Percentiles rank a stretch among this genome's conserved stretches.
Conservation (phyloP, 306 rosid species). For the Gleditsia sinensis region DNA sequence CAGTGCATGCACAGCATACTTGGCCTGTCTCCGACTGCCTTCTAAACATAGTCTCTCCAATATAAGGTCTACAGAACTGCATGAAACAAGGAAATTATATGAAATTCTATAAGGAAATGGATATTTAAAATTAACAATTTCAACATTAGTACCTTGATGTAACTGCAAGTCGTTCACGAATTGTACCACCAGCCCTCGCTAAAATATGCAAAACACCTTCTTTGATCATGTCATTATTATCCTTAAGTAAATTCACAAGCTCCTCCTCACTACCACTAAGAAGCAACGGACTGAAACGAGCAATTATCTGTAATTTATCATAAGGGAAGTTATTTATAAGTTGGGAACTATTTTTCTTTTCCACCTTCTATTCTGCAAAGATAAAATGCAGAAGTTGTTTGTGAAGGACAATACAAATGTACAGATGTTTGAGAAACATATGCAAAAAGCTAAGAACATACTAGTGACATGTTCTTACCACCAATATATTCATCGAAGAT, state of each 20-base stretch:
- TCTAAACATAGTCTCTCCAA: constrained; percentile 92
- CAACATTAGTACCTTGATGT: constrained; percentile 69
- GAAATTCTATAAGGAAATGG: constrained; percentile 30
- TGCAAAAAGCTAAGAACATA: constrained; percentile 29
- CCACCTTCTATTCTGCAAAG: neutral
- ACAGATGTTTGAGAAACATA: constrained; percentile 4
- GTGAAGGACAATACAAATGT: constrained; percentile 8
- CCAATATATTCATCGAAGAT: constrained; percentile 78
- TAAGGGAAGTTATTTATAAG: constrained; percentile 1
- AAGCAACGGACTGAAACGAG: constrained; percentile 80
- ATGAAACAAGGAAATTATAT: constrained; percentile 37
- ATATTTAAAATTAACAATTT: constrained; percentile 18
- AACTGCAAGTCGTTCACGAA: constrained; percentile 85
- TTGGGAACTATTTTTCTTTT: neutral
- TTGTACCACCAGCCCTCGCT: constrained; percentile 98
- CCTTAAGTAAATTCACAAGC: constrained; percentile 81
- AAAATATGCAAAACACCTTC: constrained; percentile 85
- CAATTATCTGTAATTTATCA: constrained; percentile 70
- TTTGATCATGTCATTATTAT: constrained; percentile 73
- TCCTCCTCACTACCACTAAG: constrained; percentile 78
- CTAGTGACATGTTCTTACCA: constrained; percentile 59
- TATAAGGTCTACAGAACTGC: constrained; percentile 96
- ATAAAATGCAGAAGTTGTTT: constrained; percentile 1
- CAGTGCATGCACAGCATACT: constrained; percentile 96
- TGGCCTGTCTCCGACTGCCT: constrained; percentile 95